phyloP scores from a whole-genome alignment of 345 rosid genomes.

The Populus ilicifolia region DNA sequence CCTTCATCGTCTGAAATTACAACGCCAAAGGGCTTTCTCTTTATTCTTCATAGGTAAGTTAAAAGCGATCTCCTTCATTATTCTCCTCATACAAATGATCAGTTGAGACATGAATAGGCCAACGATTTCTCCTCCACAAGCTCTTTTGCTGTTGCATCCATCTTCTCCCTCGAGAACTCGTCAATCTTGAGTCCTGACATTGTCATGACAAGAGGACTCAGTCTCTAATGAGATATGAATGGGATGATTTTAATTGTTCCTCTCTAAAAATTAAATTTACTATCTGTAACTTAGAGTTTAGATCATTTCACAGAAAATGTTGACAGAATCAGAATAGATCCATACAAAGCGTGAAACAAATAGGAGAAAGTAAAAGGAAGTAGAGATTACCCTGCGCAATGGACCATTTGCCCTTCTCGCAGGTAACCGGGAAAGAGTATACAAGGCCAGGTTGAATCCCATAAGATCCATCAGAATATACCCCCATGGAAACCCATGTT shows the following conservation, averaged over 20 bases:
- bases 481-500: constrained; percentile 89
- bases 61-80: neutral
- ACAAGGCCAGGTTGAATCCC: constrained; percentile 63
- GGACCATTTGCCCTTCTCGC: constrained; percentile 74
- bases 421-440: constrained; percentile 77
- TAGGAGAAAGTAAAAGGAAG: neutral
- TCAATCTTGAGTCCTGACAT: constrained; percentile 56
- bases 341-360: neutral
- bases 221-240: neutral
- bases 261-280: neutral
- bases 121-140: constrained; percentile 67
- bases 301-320: neutral
- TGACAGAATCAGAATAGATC: neutral
- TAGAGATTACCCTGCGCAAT: constrained; percentile 49
- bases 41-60: neutral
- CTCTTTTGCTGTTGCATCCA: constrained; percentile 76
- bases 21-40: neutral
- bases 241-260: neutral
- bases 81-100: constrained; percentile 6
- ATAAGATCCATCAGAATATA: constrained; percentile 85
- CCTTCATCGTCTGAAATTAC: neutral
- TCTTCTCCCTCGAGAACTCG: constrained; percentile 61
- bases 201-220: constrained; percentile 3
- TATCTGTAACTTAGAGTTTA: neutral
- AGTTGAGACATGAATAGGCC: constrained; percentile 54